Base-by-base conservation (phyloP, 495 filamentous ascomycete species). In the Beverwykella pulmonaria region DNA sequence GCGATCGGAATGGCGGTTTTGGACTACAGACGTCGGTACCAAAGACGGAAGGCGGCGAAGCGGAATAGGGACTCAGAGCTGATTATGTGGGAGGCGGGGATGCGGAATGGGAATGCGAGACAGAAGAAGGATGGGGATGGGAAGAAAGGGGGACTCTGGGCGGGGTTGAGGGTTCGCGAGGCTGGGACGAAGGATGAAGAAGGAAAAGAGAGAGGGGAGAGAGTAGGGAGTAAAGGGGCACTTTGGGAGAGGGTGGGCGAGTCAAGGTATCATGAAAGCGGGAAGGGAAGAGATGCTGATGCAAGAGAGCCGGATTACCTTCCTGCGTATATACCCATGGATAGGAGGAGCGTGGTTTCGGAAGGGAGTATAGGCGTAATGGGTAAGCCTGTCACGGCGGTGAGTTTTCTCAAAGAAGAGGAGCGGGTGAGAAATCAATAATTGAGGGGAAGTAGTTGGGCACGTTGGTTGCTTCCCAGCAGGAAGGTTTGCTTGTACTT, bases 321-420 rank as follows among this genome's bases (percentile, higher is more conserved):
- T 7, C 63, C 46, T 7, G 46, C 63, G 23, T 54, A 66, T 46
- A 46, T 60, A 30, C 63, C 63, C n/a, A 39, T 12, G 23, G 55
- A 60, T 17, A 52, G 63, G 34, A 26, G 23, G 61, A 65, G 61
- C 19, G 30, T 49, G 1, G 61, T 58, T 9, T 53, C 47, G 3
- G 59, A 26, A 20, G 59, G 59, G n/a, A 62, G 47, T 41, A 19
- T n/a, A 22, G 44, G 46, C 20, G 29, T 30, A 3, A 60, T 29
- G 26, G 20, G 29, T 1, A 44, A n/a, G 29, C 59, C 46, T 4
- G 20, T 34, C 49, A 17, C 19, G 7, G 6, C 32, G 17, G 44
- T 7, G 55, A 58, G 55, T 46, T 46, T 46, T 25, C 22, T 58
- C 32, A 20, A 25, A 7, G 22, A 25, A 19, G 55, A 44, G 17